phyloP scores from a whole-genome alignment of 768 basidiomycete species.

The Myochromella boudieri region DNA sequence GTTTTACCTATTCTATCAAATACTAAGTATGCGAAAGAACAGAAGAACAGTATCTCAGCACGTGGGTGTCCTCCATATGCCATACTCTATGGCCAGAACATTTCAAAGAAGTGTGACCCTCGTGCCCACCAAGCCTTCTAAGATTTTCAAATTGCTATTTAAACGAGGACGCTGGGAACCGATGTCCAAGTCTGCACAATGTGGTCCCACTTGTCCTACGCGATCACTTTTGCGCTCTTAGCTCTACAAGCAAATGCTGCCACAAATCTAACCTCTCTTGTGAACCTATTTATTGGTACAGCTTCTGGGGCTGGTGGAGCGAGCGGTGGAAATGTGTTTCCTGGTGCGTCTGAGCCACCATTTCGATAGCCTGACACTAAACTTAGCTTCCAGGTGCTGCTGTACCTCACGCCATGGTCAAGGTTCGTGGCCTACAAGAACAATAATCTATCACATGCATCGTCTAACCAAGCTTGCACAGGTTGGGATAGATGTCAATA shows the following conservation, averaged over 20 bases:
- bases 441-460: neutral
- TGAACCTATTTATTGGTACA: constrained; percentile 53
- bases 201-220: too few species aligned
- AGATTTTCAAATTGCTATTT: too few species aligned
- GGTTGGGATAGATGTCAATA: constrained; percentile 53
- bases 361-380: neutral
- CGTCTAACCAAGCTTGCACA: constrained; percentile 13
- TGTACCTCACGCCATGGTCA: constrained; percentile 53
- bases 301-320: constrained; percentile 43
- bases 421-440: constrained; percentile 26
- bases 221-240: neutral
- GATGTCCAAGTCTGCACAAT: too few species aligned
- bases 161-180: too few species aligned
- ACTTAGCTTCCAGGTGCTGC: constrained; percentile 33
- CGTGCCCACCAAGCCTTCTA: too few species aligned
- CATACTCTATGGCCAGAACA: neutral
- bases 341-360: constrained; percentile 27
- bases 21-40: too few species aligned
- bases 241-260: constrained; percentile 8
- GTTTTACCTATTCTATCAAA: too few species aligned
- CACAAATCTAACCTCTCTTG: constrained; percentile 41
- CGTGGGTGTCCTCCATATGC: constrained; percentile 3
- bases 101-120: too few species aligned
- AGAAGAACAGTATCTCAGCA: too few species aligned
- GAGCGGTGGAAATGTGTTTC: constrained; percentile 50